Percentiles rank a stretch among this genome's conserved stretches.
Conservation (phyloP, 2,329 filamentous ascomycete genomes). For the Monilinia fructigena region DNA sequence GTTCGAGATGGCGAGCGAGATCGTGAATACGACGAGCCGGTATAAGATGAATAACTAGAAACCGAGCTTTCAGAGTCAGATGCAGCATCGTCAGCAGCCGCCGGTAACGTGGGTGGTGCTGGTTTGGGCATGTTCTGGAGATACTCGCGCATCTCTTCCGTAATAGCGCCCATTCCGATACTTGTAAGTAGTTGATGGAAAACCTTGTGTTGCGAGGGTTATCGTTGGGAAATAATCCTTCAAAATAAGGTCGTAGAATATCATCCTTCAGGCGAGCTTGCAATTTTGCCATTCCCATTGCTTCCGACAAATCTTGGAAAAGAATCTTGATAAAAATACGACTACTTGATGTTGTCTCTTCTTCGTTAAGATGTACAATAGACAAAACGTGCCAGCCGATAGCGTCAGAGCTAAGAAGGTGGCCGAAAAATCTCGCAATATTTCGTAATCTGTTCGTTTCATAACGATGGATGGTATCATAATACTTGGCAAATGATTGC, state of each 20-base stretch:
- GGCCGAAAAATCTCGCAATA: conserved; percentile 91
- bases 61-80: conserved; percentile 64
- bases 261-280: conserved; percentile 76
- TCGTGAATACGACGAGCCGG: conserved; percentile 58
- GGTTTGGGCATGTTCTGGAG: conserved; percentile 89
- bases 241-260: conserved; percentile 71
- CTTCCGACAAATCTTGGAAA: conserved; percentile 87
- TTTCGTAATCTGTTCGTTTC: conserved; percentile 95
- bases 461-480: conserved; percentile 95
- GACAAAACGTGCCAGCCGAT: conserved; percentile 90
- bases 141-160: conserved; percentile 90
- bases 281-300: conserved; percentile 78
- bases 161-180: conserved; percentile 92
- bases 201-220: conserved; percentile 89
- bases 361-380: conserved; percentile 86
- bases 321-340: conserved; percentile 99
- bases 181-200: conserved; percentile 98
- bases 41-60: conserved; percentile 77
- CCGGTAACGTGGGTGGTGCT: conserved; percentile 65
- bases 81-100: conserved; percentile 52
- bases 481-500: conserved; percentile 85
- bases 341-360: conserved; percentile 93
- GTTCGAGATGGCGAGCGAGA: conserved; percentile 31
- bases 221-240: conserved; percentile 86
- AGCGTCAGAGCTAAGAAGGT: conserved; percentile 82